Conservation (phyloP, 495 filamentous ascomycete species). For the Aspergillus ostianus region DNA sequence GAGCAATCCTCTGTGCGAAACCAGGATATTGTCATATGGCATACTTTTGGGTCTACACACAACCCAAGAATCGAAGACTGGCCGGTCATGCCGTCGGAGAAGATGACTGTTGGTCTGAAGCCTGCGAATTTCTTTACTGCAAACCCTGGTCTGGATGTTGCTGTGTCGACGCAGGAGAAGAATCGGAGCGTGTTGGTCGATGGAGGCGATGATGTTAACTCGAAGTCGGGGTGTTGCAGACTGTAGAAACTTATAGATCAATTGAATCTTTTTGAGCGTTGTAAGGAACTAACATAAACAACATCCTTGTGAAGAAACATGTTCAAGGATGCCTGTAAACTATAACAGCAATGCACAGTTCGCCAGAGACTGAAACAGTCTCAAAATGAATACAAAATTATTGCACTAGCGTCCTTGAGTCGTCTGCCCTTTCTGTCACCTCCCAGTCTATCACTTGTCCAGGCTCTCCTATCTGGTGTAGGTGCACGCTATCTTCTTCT, state of each 20-base stretch:
- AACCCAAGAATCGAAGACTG: slow-evolving; percentile 60
- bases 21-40: slow-evolving; percentile 48
- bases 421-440: too few species aligned
- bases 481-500: too few species aligned
- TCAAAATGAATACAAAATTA: too few species aligned
- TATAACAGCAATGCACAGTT: not conserved
- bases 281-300: not conserved
- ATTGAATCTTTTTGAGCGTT: too few species aligned
- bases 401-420: too few species aligned
- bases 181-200: slow-evolving; percentile 32
- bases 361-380: too few species aligned
- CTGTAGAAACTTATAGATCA: too few species aligned
- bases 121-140: slow-evolving; percentile 70
- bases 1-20: slow-evolving; percentile 44
- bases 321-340: not conserved
- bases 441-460: too few species aligned
- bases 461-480: too few species aligned
- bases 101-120: slow-evolving; percentile 55
- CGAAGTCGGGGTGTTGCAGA: too few species aligned
- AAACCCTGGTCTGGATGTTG: slow-evolving; percentile 58
- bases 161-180: slow-evolving; percentile 27
- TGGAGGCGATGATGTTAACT: not conserved
- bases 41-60: slow-evolving; percentile 62
- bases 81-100: slow-evolving; percentile 59
- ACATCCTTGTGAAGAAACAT: too few species aligned